These are phyloP conservation scores for Fusarium solani-melongenae DNA, from an alignment of 2,329 filamentous ascomycete species.

Conservation along the genomic window DNA sequence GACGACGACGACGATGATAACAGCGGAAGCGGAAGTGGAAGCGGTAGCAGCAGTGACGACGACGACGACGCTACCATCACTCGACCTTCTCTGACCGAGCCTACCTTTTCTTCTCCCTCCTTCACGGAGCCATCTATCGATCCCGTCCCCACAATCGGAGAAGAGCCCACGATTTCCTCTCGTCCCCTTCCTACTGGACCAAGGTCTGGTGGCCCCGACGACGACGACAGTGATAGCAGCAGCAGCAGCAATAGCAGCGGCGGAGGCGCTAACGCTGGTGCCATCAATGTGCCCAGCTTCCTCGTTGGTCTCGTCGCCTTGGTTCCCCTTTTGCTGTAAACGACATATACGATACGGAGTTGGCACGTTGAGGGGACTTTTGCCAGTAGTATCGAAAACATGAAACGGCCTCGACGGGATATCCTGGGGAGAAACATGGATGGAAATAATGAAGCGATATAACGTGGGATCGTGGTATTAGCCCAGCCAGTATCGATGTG, in stretches of 20 bases:
- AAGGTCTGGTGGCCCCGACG: constrained; percentile 21
- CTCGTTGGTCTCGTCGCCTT: constrained; percentile 40
- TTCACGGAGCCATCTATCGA: constrained; percentile 32
- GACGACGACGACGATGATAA: constrained; percentile 5
- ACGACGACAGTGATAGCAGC: constrained; percentile 2
- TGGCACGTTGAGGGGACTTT: background rate
- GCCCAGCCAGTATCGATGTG: background rate
- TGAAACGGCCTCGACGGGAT: background rate
- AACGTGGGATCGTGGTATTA: background rate
- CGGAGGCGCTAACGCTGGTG: constrained; percentile 21
- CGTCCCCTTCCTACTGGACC: constrained; percentile 20
- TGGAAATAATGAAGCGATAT: constrained; percentile 21
- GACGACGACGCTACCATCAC: constrained; percentile 21
- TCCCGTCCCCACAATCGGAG: constrained; percentile 17
- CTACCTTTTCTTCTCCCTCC: constrained; percentile 6
- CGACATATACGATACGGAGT: background rate
- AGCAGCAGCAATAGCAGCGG: constrained; percentile 4
- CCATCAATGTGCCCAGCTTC: constrained; percentile 29
- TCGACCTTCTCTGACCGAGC: constrained; percentile 7
- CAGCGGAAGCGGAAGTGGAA: constrained; percentile 22
- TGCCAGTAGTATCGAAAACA: too few relatives aligned
- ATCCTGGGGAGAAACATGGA: background rate
- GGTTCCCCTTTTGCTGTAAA: constrained; percentile 42
- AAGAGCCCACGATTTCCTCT: constrained; percentile 9
- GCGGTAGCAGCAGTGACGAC: constrained; percentile 25